Evolutionary conservation across 495 filamentous ascomycete species (phyloP).

Genomic region (Hypoxylon rickii): DNA sequence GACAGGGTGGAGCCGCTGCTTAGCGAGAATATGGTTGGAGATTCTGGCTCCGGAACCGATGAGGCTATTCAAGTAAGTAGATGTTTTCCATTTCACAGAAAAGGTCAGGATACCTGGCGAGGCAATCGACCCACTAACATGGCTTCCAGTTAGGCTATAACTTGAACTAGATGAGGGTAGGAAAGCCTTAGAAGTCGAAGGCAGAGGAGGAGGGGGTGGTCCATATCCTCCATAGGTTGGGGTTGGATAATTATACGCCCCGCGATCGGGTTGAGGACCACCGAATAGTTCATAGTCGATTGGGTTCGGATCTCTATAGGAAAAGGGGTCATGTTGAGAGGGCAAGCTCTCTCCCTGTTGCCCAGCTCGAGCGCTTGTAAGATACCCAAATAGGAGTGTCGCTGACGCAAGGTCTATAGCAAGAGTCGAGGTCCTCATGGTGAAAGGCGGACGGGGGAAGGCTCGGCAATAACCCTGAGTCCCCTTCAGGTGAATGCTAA

Average conservation of each 20-base stretch:
- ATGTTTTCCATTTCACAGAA: no score
- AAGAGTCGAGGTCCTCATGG: conserved; percentile 45
- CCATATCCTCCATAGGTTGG: conserved; percentile 50
- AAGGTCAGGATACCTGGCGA: conserved; percentile 16
- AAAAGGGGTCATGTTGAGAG: conserved; percentile 21
- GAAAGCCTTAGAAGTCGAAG: conserved; percentile 26
- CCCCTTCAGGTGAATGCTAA: conserved; percentile 2
- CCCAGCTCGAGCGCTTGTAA: conserved; percentile 37
- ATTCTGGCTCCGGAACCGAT: background rate
- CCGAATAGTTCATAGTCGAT: conserved; percentile 36
- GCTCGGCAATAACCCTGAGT: background rate
- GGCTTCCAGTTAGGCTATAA: conserved; percentile 10
- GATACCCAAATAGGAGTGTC: conserved; percentile 36
- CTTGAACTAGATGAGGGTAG: conserved; percentile 10
- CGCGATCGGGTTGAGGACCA: conserved; percentile 31
- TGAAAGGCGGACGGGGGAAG: conserved; percentile 7
- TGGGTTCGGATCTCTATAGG: conserved; percentile 12
- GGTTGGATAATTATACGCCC: conserved; percentile 45
- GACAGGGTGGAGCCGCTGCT: background rate
- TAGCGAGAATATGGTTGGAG: background rate
- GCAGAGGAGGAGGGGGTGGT: conserved; percentile 40
- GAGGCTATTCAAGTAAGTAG: conserved; percentile 17
- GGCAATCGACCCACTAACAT: background rate
- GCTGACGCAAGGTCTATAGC: conserved; percentile 43
- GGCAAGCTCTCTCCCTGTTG: conserved; percentile 33